Conservation (phyloP, 768 basidiomycete genomes). For the Russula brevipes region DNA sequence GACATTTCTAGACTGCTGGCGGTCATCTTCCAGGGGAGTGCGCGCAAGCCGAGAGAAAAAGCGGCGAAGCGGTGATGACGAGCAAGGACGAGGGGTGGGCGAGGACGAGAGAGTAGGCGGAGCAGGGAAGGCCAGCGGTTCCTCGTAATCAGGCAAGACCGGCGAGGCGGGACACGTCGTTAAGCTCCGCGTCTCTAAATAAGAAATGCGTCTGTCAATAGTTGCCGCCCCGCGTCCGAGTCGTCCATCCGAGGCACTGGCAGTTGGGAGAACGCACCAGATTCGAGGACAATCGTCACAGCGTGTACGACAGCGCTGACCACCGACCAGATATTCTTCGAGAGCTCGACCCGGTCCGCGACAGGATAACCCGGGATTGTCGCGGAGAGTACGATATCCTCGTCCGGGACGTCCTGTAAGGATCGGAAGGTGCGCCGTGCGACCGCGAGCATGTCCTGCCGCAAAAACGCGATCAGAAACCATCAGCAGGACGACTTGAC, state of each 20-base stretch:
- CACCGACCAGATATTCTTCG: not conserved
- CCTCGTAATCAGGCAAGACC: not conserved
- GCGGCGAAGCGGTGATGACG: no score
- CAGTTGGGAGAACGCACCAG: not conserved
- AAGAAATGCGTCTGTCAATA: not conserved
- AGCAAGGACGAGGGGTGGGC: no score
- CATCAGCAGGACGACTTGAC: not conserved
- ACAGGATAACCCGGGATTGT: not conserved
- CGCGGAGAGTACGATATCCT: not conserved
- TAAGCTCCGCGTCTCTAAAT: not conserved
- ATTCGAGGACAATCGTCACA: slow-evolving; percentile 4
- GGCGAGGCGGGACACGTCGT: not conserved
- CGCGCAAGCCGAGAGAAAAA: no score
- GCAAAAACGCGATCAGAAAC: not conserved
- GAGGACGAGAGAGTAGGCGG: no score
- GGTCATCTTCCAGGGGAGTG: no score
- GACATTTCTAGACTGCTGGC: no score
- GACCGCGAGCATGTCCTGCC: not conserved
- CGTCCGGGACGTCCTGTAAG: not conserved
- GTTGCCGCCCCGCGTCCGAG: no score
- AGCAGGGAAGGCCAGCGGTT: no score
- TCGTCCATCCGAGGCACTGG: no score
- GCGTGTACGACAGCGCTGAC: not conserved
- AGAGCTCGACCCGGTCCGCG: slow-evolving; percentile 1
- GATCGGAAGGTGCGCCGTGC: slow-evolving; percentile 1